Evolutionary conservation across 129 eudicot species (phyloP).

Genomic region (Lactuca sativa): DNA sequence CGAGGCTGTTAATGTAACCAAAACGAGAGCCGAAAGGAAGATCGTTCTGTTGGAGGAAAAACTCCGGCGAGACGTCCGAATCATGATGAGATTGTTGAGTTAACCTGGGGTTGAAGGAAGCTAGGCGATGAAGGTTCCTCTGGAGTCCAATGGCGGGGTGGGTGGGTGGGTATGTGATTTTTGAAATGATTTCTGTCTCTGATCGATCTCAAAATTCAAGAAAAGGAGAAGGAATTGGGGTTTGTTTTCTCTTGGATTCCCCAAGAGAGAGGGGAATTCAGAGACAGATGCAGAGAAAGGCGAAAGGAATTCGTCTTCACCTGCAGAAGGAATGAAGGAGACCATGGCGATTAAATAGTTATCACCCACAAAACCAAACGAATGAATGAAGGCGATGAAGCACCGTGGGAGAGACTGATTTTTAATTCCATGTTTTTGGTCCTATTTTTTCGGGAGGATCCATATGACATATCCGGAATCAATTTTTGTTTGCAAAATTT

Average conservation of each 20-base stretch:
- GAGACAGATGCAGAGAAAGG: conserved; percentile 37
- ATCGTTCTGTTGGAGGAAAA: conserved; percentile 48
- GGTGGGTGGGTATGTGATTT: not conserved
- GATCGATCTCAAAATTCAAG: conserved; percentile 25
- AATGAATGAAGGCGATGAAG: not conserved
- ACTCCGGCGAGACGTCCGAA: conserved; percentile 51
- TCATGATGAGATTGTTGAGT: conserved; percentile 28
- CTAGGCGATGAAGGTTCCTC: conserved; percentile 42
- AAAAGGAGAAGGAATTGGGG: conserved; percentile 8
- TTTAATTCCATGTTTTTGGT: not conserved
- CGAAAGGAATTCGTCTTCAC: conserved; percentile 26
- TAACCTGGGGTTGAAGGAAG: conserved; percentile 55
- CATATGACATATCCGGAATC: not conserved
- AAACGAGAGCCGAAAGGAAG: conserved; percentile 63
- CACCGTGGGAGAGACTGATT: not conserved
- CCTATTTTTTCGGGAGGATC: not conserved
- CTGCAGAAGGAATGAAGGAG: conserved; percentile 25
- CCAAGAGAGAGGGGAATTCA: conserved; percentile 42
- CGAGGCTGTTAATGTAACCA: conserved; percentile 52
- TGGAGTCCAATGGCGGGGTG: conserved; percentile 40
- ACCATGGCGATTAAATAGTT: conserved; percentile 19
- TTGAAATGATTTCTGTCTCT: conserved; percentile 24
- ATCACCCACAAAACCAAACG: not conserved
- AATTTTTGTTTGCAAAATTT: too few relatives aligned
- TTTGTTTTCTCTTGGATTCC: conserved; percentile 37